These are phyloP conservation scores for Grigorovia yakushimaensis DNA, from an alignment of 805 yeast genomes.

Conservation along the genomic window DNA sequence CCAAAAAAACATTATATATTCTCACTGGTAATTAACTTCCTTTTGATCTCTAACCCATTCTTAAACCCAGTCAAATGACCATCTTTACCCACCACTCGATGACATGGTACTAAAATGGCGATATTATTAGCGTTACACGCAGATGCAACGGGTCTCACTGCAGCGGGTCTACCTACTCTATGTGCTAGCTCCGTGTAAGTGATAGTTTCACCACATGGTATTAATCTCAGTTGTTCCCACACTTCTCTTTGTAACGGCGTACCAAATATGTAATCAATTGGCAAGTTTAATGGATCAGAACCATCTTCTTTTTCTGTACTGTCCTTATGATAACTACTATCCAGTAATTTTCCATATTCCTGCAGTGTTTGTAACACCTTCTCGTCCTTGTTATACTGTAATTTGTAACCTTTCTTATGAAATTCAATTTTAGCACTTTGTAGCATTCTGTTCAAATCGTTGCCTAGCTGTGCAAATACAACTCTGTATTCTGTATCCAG, in stretches of 20 bases:
- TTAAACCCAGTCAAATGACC: conserved; percentile 32
- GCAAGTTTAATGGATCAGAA: conserved; percentile 1
- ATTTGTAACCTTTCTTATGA: conserved; percentile 1
- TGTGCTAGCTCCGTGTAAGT: conserved; percentile 30
- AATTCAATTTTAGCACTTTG: conserved; percentile 8
- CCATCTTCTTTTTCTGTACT: background rate
- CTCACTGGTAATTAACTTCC: conserved; percentile 8
- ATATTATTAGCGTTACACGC: conserved; percentile 34
- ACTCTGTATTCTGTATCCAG: conserved; percentile 3
- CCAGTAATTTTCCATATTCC: background rate
- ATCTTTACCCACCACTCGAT: conserved; percentile 29
- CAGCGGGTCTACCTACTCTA: conserved; percentile 20
- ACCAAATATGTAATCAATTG: conserved; percentile 29
- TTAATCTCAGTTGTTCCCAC: conserved; percentile 29
- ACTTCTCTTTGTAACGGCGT: conserved; percentile 32
- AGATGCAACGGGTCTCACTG: conserved; percentile 33
- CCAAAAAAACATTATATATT: background rate
- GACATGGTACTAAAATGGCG: conserved; percentile 36
- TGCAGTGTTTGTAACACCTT: background rate
- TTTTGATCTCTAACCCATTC: conserved; percentile 32
- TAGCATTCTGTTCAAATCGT: conserved; percentile 7
- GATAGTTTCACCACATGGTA: conserved; percentile 25
- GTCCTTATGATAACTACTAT: background rate
- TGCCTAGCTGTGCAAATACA: conserved; percentile 15
- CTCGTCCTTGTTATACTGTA: background rate